A percentile compares a stretch with the other conserved stretches of the same genome.
phyloP scores from a whole-genome alignment of 106 monocot genomes.

The Allium sativum region DNA sequence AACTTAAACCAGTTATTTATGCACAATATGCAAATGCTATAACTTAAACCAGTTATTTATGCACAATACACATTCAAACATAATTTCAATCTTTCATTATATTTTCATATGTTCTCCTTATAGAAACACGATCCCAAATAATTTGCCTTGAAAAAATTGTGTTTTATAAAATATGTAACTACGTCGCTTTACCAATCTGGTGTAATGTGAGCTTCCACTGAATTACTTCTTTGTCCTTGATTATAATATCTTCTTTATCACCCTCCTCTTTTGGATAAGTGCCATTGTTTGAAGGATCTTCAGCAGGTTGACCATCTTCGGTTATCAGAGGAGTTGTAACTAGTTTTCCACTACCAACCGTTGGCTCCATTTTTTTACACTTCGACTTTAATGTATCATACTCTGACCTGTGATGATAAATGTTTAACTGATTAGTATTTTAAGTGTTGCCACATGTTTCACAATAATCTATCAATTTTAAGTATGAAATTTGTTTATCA shows the following conservation, averaged over 20 bases:
- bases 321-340: constrained; percentile 45
- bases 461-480: no score
- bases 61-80: no score
- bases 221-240: constrained; percentile 38
- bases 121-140: no score
- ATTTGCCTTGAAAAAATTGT: neutral
- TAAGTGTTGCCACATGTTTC: no score
- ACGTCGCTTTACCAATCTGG: constrained; percentile 61
- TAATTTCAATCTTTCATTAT: no score
- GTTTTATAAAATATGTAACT: neutral
- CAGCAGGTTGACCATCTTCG: constrained; percentile 65
- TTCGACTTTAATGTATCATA: constrained; percentile 59
- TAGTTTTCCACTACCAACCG: constrained; percentile 72
- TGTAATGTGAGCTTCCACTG: constrained; percentile 82
- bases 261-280: constrained; percentile 5
- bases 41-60: no score
- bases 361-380: constrained; percentile 63
- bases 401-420: constrained; percentile 26
- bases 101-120: no score
- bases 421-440: no score
- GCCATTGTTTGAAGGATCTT: constrained; percentile 15
- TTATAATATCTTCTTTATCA: constrained; percentile 3
- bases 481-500: no score
- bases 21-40: no score
- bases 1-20: no score